Evolutionary conservation across 371 early-diverging fungal genomes (phyloP), one percentile per base, ranked within the genome.

Genomic region (Saksenaea vasiformis): DNA sequence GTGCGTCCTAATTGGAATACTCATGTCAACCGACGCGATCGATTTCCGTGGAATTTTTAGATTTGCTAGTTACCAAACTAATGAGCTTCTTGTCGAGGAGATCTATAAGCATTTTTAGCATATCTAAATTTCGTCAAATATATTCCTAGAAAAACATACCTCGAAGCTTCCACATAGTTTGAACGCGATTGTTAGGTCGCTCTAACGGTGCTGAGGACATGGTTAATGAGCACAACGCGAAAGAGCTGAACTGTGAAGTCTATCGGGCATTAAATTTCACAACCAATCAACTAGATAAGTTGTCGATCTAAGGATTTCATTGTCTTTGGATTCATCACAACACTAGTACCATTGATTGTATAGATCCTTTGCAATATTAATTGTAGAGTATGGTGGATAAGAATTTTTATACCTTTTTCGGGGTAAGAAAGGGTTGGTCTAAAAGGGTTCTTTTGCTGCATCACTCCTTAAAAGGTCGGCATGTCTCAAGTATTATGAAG

Each of bases 1-100:
- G 69, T 19, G 78, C 73, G 28, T 78, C 69, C 78, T 78, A 69
- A 47, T 44, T 31, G 31, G 7, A 39, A 22, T 5, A 47, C 3
- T 47, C 1, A 7, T 22, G 51, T 47, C 22, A 47, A 5, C 5
- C 8, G 11, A 10, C 24, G 22, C 10, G 51, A 39, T 39, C 39
- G n/a, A 39, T 39, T 11, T 39, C 39, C 22, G 22, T 22, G 4
- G 51, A 1, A 17, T 22, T 22, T 47, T 17, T n/a, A 10, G 22
- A 10, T 22, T 31, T 4, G 31, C 22, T 22, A 26, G 0, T 22
- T 47, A 47, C 51, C 51, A 47, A 22, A 17, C 51, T 47, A 47
- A 47, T 22, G 9, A 47, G 51, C 51, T 47, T 47, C 22, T 47
- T 47, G 22, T 47, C 51, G 8, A 47, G 22, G 10, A 47, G 51